A percentile compares a stretch with the other conserved stretches of the same genome.
These are phyloP conservation scores for Penicillium waksmanii DNA, from an alignment of 495 filamentous ascomycete genomes.

Conservation along the genomic window DNA sequence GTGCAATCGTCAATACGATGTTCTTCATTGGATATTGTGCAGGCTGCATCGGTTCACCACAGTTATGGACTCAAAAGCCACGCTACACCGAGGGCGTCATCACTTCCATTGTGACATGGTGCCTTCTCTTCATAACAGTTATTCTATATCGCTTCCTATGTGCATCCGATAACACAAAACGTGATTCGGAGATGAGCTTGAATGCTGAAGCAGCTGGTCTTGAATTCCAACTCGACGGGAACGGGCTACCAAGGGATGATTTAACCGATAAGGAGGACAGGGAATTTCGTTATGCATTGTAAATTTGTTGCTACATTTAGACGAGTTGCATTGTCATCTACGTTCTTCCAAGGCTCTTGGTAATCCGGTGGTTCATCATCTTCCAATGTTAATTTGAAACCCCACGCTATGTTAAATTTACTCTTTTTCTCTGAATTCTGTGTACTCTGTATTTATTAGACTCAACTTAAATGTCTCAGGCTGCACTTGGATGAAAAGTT, in stretches of 20 bases:
- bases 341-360: no score
- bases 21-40: slow-evolving; percentile 45
- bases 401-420: no score
- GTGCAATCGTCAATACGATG: slow-evolving; percentile 46
- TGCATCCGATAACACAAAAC: slow-evolving; percentile 23
- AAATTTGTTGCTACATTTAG: background rate
- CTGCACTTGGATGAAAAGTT: no score
- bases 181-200: slow-evolving; percentile 6
- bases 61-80: slow-evolving; percentile 35
- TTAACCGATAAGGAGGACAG: slow-evolving; percentile 29
- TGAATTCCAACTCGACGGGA: slow-evolving; percentile 19
- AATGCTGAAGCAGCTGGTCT: background rate
- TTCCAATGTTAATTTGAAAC: no score
- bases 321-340: no score
- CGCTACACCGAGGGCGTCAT: slow-evolving; percentile 33
- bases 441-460: no score
- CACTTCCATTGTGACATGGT: slow-evolving; percentile 36
- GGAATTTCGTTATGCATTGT: slow-evolving; percentile 25
- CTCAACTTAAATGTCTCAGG: no score
- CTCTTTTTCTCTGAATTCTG: no score
- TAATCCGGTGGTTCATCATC: no score
- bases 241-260: slow-evolving; percentile 24
- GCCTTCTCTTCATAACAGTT: slow-evolving; percentile 26
- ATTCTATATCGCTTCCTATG: slow-evolving; percentile 31
- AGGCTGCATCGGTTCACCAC: slow-evolving; percentile 36